Percentiles rank a stretch among this genome's conserved stretches.
These are phyloP conservation scores for Fusarium albidum DNA, from an alignment of 2,329 filamentous ascomycete genomes.

Conservation along the genomic window DNA sequence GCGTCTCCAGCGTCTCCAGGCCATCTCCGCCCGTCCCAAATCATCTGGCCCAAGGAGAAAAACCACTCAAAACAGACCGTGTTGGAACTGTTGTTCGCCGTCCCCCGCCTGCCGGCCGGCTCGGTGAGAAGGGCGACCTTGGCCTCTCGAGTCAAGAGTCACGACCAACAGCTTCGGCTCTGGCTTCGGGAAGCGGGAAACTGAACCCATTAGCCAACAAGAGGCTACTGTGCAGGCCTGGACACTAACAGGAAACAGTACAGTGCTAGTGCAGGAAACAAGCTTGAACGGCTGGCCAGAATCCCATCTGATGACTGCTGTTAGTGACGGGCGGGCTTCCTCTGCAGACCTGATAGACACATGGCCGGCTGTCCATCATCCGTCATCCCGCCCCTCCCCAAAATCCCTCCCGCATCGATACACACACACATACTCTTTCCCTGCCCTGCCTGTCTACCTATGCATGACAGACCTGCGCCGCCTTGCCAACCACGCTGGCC, in stretches of 20 bases:
- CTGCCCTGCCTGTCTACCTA: constrained; percentile 9
- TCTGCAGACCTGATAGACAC: constrained; percentile 15
- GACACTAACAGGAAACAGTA: neutral
- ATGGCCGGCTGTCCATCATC: constrained; percentile 23
- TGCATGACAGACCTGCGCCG: constrained; percentile 36
- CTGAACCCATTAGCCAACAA: constrained; percentile 19
- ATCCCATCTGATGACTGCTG: constrained; percentile 16
- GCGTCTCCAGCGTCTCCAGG: constrained; percentile 14
- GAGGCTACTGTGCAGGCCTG: neutral
- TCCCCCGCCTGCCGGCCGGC: constrained; percentile 7
- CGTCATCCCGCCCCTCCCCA: constrained; percentile 28
- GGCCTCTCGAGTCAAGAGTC: constrained; percentile 6
- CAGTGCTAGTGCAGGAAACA: neutral
- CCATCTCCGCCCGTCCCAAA: constrained; percentile 8
- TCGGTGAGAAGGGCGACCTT: constrained; percentile 36
- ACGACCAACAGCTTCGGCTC: constrained; percentile 20
- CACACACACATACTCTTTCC: neutral
- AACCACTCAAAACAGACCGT: constrained; percentile 20
- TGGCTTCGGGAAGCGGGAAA: constrained; percentile 25
- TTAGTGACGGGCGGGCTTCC: constrained; percentile 17
- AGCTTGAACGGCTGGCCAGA: neutral
- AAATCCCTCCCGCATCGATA: constrained; percentile 4
- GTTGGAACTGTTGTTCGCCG: constrained; percentile 6
- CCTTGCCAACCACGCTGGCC: constrained; percentile 13
- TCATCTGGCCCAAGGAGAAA: constrained; percentile 7